A percentile compares a stretch with the other conserved stretches of the same genome.
phyloP scores from a whole-genome alignment of 2,329 filamentous ascomycete genomes.

The Davidsoniella neocaledoniae region DNA sequence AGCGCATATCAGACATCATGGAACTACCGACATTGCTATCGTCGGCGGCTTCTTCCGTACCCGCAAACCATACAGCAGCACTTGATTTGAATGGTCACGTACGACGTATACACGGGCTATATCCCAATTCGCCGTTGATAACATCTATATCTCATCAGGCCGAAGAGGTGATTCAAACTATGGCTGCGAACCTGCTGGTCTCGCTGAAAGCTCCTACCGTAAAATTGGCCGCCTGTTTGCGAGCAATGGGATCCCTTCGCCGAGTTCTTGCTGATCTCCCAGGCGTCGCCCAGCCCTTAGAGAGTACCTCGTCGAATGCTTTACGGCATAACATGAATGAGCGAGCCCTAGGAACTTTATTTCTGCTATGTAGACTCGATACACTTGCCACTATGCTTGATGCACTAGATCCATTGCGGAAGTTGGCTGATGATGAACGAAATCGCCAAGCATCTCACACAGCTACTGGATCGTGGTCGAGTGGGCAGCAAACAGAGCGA shows the following conservation, averaged over 20 bases:
- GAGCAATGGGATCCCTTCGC: constrained; percentile 81
- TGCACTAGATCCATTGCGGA: constrained; percentile 68
- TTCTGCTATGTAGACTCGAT: constrained; percentile 69
- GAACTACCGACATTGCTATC: constrained; percentile 76
- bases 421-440: constrained; percentile 77
- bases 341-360: constrained; percentile 62
- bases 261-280: constrained; percentile 58
- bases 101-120: constrained; percentile 65
- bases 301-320: background rate
- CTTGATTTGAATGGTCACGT: constrained; percentile 91
- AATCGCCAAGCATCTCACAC: constrained; percentile 26
- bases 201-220: constrained; percentile 61
- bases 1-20: constrained; percentile 76
- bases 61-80: constrained; percentile 70
- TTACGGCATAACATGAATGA: constrained; percentile 24
- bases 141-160: constrained; percentile 58
- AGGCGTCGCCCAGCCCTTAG: constrained; percentile 13
- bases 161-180: constrained; percentile 72
- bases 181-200: constrained; percentile 69
- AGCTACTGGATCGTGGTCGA: constrained; percentile 34
- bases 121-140: constrained; percentile 63
- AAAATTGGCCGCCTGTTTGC: constrained; percentile 77
- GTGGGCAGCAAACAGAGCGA: constrained; percentile 81
- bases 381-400: constrained; percentile 66
- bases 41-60: constrained; percentile 50